A percentile compares a stretch with the other conserved stretches of the same genome.
phyloP scores from a whole-genome alignment of 768 basidiomycete genomes.

The Lentinus brumalis region DNA sequence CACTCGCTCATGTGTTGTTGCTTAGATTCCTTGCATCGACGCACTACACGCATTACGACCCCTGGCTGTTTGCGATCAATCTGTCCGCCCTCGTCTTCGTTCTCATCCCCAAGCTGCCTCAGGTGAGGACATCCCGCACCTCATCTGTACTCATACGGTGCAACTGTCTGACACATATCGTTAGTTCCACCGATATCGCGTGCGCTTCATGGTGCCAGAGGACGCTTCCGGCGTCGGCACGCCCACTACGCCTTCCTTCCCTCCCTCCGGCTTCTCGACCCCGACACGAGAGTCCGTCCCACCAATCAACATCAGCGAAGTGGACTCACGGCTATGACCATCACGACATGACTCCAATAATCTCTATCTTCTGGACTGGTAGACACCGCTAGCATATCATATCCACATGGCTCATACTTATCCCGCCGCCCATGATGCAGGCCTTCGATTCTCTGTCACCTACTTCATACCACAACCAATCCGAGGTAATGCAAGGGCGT shows the following conservation, averaged over 20 bases:
- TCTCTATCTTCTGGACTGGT: constrained; percentile 13
- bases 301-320: constrained; percentile 39
- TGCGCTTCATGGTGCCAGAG: constrained; percentile 72
- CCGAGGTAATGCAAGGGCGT: constrained; percentile 15
- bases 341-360: not conserved
- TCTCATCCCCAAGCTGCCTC: constrained; percentile 94
- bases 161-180: not conserved
- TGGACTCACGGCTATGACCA: constrained; percentile 14
- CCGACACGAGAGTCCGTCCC: constrained; percentile 29
- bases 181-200: constrained; percentile 81
- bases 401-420: not conserved
- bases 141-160: not conserved
- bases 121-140: constrained; percentile 51
- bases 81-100: constrained; percentile 78
- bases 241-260: constrained; percentile 60
- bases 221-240: constrained; percentile 63
- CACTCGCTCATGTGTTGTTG: not conserved
- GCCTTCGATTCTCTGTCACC: constrained; percentile 2
- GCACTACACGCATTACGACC: constrained; percentile 97
- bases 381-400: constrained; percentile 10
- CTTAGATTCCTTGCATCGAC: constrained; percentile 92
- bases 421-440: not conserved
- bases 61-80: constrained; percentile 91
- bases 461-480: constrained; percentile 8
- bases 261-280: constrained; percentile 52